Evolutionary conservation across 2,329 filamentous ascomycete species (phyloP), one percentile per base, ranked within the genome.

Genomic region (Xylaria digitata): DNA sequence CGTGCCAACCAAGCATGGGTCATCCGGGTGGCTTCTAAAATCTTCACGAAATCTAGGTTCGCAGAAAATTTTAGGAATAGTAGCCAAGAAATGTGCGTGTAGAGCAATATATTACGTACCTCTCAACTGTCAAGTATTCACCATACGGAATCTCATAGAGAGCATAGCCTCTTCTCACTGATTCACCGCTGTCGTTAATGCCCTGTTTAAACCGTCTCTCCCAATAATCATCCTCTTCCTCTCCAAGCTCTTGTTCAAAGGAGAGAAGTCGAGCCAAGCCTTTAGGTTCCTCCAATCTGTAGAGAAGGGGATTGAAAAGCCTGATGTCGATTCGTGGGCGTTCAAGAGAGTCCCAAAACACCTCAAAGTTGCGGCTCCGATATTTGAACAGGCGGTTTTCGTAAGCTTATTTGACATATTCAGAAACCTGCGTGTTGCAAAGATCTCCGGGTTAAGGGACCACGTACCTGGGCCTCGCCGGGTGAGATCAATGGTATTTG

Each of bases 311-410:
- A 2, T 53, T 4, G 5, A 37, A 53, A 37, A 53, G 49, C 49
- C 13, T 13, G 17, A 17, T 37, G 15, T 34, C 19, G 26, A 53
- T 37, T 6, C 15, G 30, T 21, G 26, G 19, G n/a, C 49, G 26
- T 37, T 53, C 30, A 53, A 53, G 26, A 34, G 30, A 37, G 49
- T 21, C n/a, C 30, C 49, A 53, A 53, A 37, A 53, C 11, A 54
- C 34, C 34, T 54, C 34, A 42, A 54, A 54, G 34, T 54, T 54
- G 11, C 17, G 34, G 6, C 11, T 7, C 8, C 52, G 52, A 42
- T 54, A 54, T 42, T 54, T 54, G 3, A n/a, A 42, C 32, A 54
- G 19, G 34, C 52, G 34, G 23, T 42, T 26, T 17, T 54, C 52
- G 52, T 54, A 54, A 23, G 52, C 52, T 54, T 9, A 23, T 54